Evolutionary conservation across 352 stramenopile species (phyloP), one percentile per base, ranked within the genome.

Genomic region (Phytophthora pluvialis): DNA sequence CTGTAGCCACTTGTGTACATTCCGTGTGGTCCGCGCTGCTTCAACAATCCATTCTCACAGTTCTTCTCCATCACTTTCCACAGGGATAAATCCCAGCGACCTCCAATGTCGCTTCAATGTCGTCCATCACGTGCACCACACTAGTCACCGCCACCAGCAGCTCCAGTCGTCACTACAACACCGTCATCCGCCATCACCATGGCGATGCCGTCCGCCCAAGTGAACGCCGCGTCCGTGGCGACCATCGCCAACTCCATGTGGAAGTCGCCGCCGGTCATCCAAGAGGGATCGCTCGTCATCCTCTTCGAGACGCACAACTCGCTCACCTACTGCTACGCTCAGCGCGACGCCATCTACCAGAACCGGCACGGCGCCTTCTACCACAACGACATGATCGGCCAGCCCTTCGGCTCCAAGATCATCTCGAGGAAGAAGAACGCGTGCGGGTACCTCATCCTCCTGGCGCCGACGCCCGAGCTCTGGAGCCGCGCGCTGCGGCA

Each of bases 341-440:
- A 91, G 68, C 69, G 73, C n/a, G 82, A 91, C 61, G 87, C 87
- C 39, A 95, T 98, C 28, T 99, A 98, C 73, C 90, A 95, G 62
- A 99, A 99, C 81, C 90, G 95, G 32, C 97, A 99, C 65, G 97
- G 97, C 33, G 86, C 94, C 39, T 99, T 99, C 76, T 87, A 98
- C 77, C 97, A 99, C 80, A 89, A 98, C 70, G 95, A 99, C 73
- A 98, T 98, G 74, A 90, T 98, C 62, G 92, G 90, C 35, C 81
- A 96, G 63, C 78, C 60, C 13, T 97, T 95, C 63, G 92, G 92
- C 18, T 76, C 81, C 45, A 94, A 89, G 70, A 81, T 97, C 33
- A 64, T 81, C 38, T 88, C 73, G 13, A 78, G 74, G 47, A 83
- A 85, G 64, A 88, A 90, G 60, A 83, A 84, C 32, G 75, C 75